Evolutionary conservation across 495 filamentous ascomycete genomes (phyloP).

Genomic region (Lepidopterella palustris): DNA sequence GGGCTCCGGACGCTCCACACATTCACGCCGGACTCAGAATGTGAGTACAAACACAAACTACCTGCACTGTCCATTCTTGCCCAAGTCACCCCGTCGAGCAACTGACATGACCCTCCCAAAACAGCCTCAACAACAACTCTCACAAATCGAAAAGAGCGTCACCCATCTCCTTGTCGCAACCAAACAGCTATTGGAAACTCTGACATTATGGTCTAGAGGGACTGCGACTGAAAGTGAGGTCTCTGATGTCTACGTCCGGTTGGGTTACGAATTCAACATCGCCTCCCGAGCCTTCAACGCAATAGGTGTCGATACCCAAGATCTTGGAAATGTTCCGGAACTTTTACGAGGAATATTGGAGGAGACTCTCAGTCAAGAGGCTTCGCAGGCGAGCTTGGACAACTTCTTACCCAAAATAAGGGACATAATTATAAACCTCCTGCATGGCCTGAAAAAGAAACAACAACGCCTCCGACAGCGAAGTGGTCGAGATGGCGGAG

Average conservation of each 20-base stretch:
- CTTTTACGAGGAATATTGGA: slow-evolving; percentile 83
- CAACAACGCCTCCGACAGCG: slow-evolving; percentile 84
- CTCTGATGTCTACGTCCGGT: slow-evolving; percentile 92
- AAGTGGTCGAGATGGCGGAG: slow-evolving; percentile 59
- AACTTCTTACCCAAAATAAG: slow-evolving; percentile 85
- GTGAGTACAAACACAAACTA: slow-evolving; percentile 13
- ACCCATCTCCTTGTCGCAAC: slow-evolving; percentile 96
- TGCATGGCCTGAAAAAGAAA: slow-evolving; percentile 93
- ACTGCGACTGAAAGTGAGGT: slow-evolving; percentile 88
- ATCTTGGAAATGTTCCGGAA: slow-evolving; percentile 93
- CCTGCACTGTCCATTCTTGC: background rate
- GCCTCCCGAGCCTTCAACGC: slow-evolving; percentile 92
- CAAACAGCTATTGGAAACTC: slow-evolving; percentile 92
- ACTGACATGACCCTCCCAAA: slow-evolving; percentile 21
- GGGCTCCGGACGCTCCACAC: slow-evolving; percentile 25
- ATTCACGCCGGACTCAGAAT: slow-evolving; percentile 23
- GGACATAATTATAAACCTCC: slow-evolving; percentile 95
- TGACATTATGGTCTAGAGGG: slow-evolving; percentile 93
- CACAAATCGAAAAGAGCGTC: slow-evolving; percentile 96
- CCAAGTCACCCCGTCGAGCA: background rate
- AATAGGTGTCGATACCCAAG: slow-evolving; percentile 88
- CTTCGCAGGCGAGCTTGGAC: slow-evolving; percentile 84
- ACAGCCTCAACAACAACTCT: slow-evolving; percentile 66
- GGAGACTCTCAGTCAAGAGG: slow-evolving; percentile 93
- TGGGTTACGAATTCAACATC: slow-evolving; percentile 98